Evolutionary conservation across 371 early-diverging fungal genomes (phyloP).

Genomic region (Mucor plumbeus): DNA sequence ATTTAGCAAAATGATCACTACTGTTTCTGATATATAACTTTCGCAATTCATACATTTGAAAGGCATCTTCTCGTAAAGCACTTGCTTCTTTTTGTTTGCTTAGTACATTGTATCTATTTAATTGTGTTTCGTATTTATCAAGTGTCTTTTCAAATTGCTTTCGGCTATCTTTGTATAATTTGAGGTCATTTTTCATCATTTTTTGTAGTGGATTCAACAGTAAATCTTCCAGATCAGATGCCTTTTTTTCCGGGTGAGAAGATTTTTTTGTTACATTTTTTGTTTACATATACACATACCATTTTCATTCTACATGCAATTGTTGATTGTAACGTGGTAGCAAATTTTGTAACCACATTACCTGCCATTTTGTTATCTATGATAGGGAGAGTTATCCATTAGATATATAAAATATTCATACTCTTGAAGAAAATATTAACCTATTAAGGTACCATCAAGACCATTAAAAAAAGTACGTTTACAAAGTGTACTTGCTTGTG

Average conservation of each 20-base stretch:
- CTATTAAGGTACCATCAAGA: conserved; percentile 43
- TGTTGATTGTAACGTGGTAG: conserved; percentile 52
- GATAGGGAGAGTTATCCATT: neutral
- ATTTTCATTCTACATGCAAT: conserved; percentile 55
- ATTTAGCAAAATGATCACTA: conserved; percentile 35
- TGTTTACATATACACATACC: conserved; percentile 43
- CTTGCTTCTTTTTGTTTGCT: conserved; percentile 73
- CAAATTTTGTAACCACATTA: conserved; percentile 43
- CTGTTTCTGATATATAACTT: conserved; percentile 62
- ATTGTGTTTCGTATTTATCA: conserved; percentile 71
- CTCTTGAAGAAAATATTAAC: conserved; percentile 20
- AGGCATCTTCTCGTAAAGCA: conserved; percentile 73
- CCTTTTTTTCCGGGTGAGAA: conserved; percentile 25
- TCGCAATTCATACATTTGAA: conserved; percentile 67
- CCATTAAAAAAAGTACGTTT: conserved; percentile 39
- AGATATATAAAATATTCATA: too few relatives aligned
- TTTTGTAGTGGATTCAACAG: conserved; percentile 61
- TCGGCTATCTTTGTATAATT: conserved; percentile 59
- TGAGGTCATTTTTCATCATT: conserved; percentile 62
- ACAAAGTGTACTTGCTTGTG: conserved; percentile 38
- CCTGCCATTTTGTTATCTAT: conserved; percentile 45
- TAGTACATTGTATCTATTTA: conserved; percentile 58
- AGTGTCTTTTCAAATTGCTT: conserved; percentile 60
- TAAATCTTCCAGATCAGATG: conserved; percentile 58
- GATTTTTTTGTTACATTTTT: conserved; percentile 27